Evolutionary conservation across 352 stramenopile species (phyloP).

Genomic region (Blastocystis sp.): DNA sequence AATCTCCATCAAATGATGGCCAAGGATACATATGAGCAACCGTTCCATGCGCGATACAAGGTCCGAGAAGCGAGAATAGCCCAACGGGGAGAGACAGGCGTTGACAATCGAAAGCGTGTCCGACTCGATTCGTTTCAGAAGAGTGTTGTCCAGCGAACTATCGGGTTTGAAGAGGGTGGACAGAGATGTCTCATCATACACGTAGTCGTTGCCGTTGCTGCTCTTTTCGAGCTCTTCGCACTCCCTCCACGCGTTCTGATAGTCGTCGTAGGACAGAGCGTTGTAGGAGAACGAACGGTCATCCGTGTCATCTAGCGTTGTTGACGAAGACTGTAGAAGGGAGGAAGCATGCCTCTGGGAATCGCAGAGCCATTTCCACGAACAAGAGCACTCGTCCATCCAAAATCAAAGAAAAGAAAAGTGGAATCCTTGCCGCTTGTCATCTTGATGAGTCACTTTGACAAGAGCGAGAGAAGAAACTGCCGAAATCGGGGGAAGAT

Average conservation of each 20-base stretch:
- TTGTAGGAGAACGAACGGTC: neutral
- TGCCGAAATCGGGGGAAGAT: neutral
- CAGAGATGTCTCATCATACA: neutral
- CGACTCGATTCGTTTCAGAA: slow-evolving; percentile 1
- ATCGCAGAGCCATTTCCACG: slow-evolving; percentile 64
- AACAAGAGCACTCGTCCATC: slow-evolving; percentile 44
- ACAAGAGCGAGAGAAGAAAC: neutral
- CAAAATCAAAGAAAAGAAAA: slow-evolving; percentile 23
- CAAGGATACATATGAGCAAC: slow-evolving; percentile 52
- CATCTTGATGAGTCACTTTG: neutral
- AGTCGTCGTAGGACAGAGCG: slow-evolving; percentile 12
- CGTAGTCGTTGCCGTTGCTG: neutral
- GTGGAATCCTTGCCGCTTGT: neutral
- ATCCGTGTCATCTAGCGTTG: neutral
- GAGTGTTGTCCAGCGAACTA: neutral
- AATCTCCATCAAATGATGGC: neutral
- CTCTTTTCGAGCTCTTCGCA: slow-evolving; percentile 17
- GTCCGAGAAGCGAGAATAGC: neutral
- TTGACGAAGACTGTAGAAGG: neutral
- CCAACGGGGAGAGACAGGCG: neutral
- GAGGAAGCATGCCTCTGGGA: neutral
- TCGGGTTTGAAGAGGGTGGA: slow-evolving; percentile 10
- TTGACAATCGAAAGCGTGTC: slow-evolving; percentile 5
- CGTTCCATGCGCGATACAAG: slow-evolving; percentile 24
- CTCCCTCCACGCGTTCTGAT: slow-evolving; percentile 41